Evolutionary conservation across 2,329 filamentous ascomycete species (phyloP).

Genomic region (Sporothrix brunneoviolacea): DNA sequence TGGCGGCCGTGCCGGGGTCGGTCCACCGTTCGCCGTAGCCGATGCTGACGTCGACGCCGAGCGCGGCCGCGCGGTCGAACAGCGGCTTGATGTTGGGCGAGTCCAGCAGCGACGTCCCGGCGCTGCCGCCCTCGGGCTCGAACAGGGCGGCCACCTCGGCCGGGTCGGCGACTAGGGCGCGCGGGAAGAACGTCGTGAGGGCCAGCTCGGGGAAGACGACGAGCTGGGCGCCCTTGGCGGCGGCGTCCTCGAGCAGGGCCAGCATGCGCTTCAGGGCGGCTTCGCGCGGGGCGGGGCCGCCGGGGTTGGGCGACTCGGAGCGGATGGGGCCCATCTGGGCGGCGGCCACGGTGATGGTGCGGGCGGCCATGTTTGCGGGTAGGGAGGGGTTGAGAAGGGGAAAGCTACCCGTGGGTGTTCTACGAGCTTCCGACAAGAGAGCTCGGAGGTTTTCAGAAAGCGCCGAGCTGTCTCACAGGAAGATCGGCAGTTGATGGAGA

Average conservation of each 20-base stretch:
- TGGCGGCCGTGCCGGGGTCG: constrained; percentile 23
- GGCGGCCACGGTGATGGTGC: constrained; percentile 36
- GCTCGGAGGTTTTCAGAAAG: too few species aligned
- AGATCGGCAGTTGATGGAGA: too few species aligned
- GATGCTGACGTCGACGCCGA: constrained; percentile 44
- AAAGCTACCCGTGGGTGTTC: too few species aligned
- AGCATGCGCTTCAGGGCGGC: constrained; percentile 43
- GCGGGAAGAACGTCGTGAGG: constrained; percentile 51
- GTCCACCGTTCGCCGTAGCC: constrained; percentile 45
- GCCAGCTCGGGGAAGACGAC: constrained; percentile 50
- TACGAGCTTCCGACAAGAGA: too few species aligned
- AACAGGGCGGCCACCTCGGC: constrained; percentile 41
- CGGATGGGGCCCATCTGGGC: constrained; percentile 47
- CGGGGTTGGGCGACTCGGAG: constrained; percentile 14
- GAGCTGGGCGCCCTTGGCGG: constrained; percentile 37
- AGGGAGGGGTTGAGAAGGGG: neutral
- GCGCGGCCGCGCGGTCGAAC: constrained; percentile 40
- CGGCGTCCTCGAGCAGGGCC: constrained; percentile 39
- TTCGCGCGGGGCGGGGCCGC: constrained; percentile 31
- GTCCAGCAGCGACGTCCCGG: constrained; percentile 27
- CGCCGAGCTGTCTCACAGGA: too few species aligned
- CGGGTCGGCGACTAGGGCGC: constrained; percentile 39
- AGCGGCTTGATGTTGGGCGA: constrained; percentile 40
- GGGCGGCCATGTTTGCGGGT: neutral
- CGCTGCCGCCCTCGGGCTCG: constrained; percentile 36